These are phyloP conservation scores for Begonia masoniana DNA, from an alignment of 306 rosid genomes.

Conservation along the genomic window DNA sequence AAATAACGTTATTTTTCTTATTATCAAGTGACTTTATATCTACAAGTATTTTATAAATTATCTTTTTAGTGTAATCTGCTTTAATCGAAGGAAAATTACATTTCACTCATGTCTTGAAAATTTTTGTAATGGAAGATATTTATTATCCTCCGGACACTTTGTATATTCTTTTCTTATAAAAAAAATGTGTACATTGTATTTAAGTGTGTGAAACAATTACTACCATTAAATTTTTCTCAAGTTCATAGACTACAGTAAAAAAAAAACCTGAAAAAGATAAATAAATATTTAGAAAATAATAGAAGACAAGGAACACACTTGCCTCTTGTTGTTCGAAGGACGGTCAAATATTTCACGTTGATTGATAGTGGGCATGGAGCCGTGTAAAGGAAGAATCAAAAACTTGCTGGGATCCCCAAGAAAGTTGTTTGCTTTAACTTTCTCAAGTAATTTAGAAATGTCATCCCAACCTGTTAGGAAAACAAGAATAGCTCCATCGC, in stretches of 20 bases:
- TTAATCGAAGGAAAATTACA: too few species aligned
- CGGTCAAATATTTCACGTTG: slow-evolving; percentile 89
- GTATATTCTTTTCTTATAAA: too few species aligned
- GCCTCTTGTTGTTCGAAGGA: slow-evolving; percentile 77
- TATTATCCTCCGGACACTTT: too few species aligned
- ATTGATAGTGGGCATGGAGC: slow-evolving; percentile 88
- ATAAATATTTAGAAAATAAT: background rate
- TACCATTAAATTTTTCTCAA: too few species aligned
- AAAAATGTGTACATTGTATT: too few species aligned
- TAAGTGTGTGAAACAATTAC: too few species aligned
- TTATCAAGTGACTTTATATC: too few species aligned
- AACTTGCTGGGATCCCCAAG: slow-evolving; percentile 71
- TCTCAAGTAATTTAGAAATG: slow-evolving; percentile 71
- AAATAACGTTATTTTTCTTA: too few species aligned
- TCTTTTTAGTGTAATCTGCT: too few species aligned
- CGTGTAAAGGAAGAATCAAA: slow-evolving; percentile 72
- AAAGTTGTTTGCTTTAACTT: slow-evolving; percentile 56
- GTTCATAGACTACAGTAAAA: background rate
- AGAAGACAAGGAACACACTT: slow-evolving; percentile 25
- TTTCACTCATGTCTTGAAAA: too few species aligned
- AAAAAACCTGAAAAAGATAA: slow-evolving; percentile 7
- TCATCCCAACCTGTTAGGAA: slow-evolving; percentile 99
- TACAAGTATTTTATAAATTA: too few species aligned
- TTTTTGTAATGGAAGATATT: too few species aligned
- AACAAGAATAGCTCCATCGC: slow-evolving; percentile 79